Base-by-base conservation (phyloP, 2,329 filamentous ascomycete species). In the Scopulariopsis brevicaulis region DNA sequence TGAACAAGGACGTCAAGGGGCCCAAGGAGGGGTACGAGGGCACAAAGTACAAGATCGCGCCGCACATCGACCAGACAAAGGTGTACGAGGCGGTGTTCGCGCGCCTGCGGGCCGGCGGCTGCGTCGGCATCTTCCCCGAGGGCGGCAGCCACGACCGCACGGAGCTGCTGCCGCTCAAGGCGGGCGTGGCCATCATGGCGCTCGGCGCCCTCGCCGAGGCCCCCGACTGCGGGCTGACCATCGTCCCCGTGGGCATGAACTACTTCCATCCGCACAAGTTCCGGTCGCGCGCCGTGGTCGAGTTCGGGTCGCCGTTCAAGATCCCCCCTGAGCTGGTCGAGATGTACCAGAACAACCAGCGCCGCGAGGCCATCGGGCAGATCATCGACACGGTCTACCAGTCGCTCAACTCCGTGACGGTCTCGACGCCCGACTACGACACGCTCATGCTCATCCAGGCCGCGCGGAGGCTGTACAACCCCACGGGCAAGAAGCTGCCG, bases 231-330 rank as follows among this genome's bases (percentile, higher is more conserved):
- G 90, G 89, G 34, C 77, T 99, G 61, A 95, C 92, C 72, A 96
- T 99, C 65, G 90, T 99, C 25, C 94, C 94, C 3, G 92, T 94
- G 56, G 93, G 93, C 65, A 96, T 99, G 93, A 99, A 99, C 73
- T 99, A 99, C 73, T 99, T 99, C 74, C 93, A 97, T 72, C 89
- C 93, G 0, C 93, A 99, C 79, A 99, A 97, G 71, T 99, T 99
- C 73, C 87, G 93, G 53, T 97, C 93, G 62, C 84, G 94, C 68
- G 94, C 93, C 40, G 93, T 99, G 4, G 86, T 97, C 60, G 94
- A 99, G 68, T 99, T 97, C 65, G 94, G 94, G 10, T 86, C 84
- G 28, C 91, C 94, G 0, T 86, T 97, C 62, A 89, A 96, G 63
- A 85, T 97, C 11, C 87, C 91, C 0, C 76, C 77, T 22, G 88